These are phyloP conservation scores for Abortiporus biennis DNA, from an alignment of 1,284 basidiomycete species.

Conservation along the genomic window DNA sequence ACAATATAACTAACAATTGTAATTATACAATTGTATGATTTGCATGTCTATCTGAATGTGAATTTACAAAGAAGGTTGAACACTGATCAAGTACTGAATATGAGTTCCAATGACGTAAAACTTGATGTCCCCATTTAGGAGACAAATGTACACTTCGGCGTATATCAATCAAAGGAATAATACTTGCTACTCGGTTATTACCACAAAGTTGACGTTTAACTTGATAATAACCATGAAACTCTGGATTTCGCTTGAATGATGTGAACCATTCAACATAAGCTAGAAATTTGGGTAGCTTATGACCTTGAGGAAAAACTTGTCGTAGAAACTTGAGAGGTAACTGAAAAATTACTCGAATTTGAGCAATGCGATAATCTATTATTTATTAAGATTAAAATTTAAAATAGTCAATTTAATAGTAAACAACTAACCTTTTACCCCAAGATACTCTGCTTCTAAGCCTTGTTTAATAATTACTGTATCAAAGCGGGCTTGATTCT, in stretches of 20 bases:
- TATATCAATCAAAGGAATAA: slow-evolving; percentile 21
- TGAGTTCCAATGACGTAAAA: slow-evolving; percentile 23
- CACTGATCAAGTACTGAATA: neutral
- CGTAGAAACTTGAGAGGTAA: too few relatives aligned
- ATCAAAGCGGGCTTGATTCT: slow-evolving; percentile 11
- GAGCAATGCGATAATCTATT: slow-evolving; percentile 18
- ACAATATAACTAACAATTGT: too few relatives aligned
- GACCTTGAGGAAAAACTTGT: too few relatives aligned
- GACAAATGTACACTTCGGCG: slow-evolving; percentile 25
- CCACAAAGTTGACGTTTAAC: slow-evolving; percentile 10
- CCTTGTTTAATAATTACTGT: slow-evolving; percentile 11
- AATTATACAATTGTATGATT: neutral
- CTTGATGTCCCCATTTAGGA: slow-evolving; percentile 11
- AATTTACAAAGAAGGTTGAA: neutral
- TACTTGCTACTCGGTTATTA: slow-evolving; percentile 14
- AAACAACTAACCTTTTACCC: slow-evolving; percentile 7
- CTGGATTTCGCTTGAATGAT: slow-evolving; percentile 10
- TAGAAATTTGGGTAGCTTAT: slow-evolving; percentile 14
- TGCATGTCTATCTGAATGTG: neutral
- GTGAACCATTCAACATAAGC: slow-evolving; percentile 30
- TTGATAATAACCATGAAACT: slow-evolving; percentile 13
- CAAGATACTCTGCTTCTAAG: slow-evolving; percentile 1
- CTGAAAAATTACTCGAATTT: slow-evolving; percentile 19
- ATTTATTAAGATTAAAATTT: neutral
- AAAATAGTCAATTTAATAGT: neutral